Evolutionary conservation across 169 alveolate genomes (phyloP), one percentile per base, ranked within the genome.

Genomic region (Plasmodium relictum): DNA sequence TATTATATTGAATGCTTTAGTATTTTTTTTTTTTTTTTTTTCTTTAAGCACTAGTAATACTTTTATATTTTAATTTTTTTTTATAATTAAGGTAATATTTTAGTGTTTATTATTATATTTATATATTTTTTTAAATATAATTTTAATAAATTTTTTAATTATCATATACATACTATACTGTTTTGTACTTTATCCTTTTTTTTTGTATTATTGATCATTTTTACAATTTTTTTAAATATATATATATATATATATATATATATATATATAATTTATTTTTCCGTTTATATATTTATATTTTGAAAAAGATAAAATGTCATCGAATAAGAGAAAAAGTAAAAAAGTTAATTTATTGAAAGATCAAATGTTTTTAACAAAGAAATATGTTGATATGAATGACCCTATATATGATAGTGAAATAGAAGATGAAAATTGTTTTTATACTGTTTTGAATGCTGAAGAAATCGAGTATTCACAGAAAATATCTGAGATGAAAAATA

Each of bases 341-440:
- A 83, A 83, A 20, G 22, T 83, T 58, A 83, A 83, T 42, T 31
- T 83, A 73, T 73, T 83, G 45, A 83, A 83, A 74, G 83, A 83
- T 31, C 91, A 83, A 42, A 83, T 68, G 73, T 68, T 83, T 31
- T 44, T 83, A 39, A 68, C 91, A 18, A 83, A 83, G 24, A 83
- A 83, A 61, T 83, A 83, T 45, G 91, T 83, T 26, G 91, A 83
- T 59, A 83, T 83, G 91, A 83, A 83, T 6, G 91, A 83, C 45
- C 91, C 91, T 20, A 83, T 83, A 66, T 83, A 83, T 72, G 91
- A 83, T 37, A 83, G 91, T 48, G 91, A 83, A 66, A 31, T 83
- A 22, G 91, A 83, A 83, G 91, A 83, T 31, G 91, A 83, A 16
- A 83, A 83, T 56, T 83, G 91, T 59, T 83, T 83, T 62, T 83